Base-by-base conservation (phyloP, 768 basidiomycete genomes). In the Mycena venus region DNA sequence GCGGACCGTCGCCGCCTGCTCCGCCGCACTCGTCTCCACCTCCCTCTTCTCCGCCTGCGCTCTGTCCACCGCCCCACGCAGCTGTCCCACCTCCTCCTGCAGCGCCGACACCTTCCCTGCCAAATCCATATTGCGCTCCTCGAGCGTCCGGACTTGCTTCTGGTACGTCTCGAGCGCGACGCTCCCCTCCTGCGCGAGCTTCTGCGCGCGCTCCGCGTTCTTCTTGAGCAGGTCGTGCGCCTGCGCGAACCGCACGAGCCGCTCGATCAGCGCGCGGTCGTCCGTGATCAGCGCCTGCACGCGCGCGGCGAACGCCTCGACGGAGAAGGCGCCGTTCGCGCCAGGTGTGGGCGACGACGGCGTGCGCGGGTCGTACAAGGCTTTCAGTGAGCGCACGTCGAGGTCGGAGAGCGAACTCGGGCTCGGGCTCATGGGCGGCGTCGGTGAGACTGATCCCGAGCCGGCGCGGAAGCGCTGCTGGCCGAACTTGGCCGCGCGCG, bases 191-290 rank as follows among this genome's bases (percentile, higher is more conserved):
- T 94, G 92, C 4, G 95, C 95, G 32, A 98, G 88, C 83, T 96
- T 96, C 87, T 97, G 94, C 25, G 96, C 96, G 60, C 96, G 88
- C 79, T 96, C 96, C 23, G 96, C 96, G 79, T 96, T 97, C 85
- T 93, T 94, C 89, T 96, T 98, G 73, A 98, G 88, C 75, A 97
- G 80, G 76, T 98, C 96, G 72, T 97, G 94, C 61, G 96, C 95
- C 82, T 95, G 93, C 2, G 95, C 96, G 77, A 96, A 94, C 29
- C 95, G 91, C 62, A 96, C 86, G 44, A 97, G 85, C 36, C 96
- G 90, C 82, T 96, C 94, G 73, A 97, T 95, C 72, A 99, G 84
- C 23, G 94, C 88, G 29, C 92, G 90, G 78, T 97, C 96, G 82
- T 98, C 98, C 38, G 89, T 87, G 64, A 98, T 87, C 69, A 98